Evolutionary conservation across 441 rosid species (phyloP).

Genomic region (California macrophylla): DNA sequence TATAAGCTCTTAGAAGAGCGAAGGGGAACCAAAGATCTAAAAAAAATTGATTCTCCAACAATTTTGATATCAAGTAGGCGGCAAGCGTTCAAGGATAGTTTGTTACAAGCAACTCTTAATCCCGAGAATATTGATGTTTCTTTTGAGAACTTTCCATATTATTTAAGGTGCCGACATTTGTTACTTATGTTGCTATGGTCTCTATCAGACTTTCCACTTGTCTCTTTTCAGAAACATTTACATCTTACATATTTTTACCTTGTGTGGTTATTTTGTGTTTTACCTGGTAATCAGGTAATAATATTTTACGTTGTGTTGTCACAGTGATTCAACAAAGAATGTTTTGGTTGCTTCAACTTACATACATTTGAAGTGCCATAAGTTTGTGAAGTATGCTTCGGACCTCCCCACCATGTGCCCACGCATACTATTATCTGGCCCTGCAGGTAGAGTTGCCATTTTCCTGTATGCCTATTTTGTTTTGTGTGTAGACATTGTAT

Average conservation of each 20-base stretch:
- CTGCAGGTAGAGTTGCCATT: slow-evolving; percentile 53
- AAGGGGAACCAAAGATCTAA: neutral
- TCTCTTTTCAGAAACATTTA: neutral
- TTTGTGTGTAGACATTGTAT: neutral
- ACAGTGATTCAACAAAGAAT: slow-evolving; percentile 82
- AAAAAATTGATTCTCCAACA: slow-evolving; percentile 21
- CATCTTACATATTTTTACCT: neutral
- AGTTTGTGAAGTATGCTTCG: slow-evolving; percentile 57
- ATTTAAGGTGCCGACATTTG: slow-evolving; percentile 46
- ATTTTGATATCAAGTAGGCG: slow-evolving; percentile 50
- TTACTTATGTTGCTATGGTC: neutral
- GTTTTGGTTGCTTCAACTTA: slow-evolving; percentile 70
- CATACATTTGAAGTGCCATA: slow-evolving; percentile 70
- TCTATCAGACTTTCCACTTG: neutral
- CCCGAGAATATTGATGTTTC: slow-evolving; percentile 64
- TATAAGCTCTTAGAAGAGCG: neutral
- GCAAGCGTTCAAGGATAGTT: slow-evolving; percentile 58
- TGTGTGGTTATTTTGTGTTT: too few species aligned
- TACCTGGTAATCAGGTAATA: too few species aligned
- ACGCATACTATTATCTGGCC: slow-evolving; percentile 87
- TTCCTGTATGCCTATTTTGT: neutral
- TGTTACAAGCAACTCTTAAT: slow-evolving; percentile 55
- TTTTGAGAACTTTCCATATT: slow-evolving; percentile 81
- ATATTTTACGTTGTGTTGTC: slow-evolving; percentile 18
- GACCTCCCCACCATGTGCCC: slow-evolving; percentile 74